Evolutionary conservation across 805 yeast species (phyloP), one percentile per base, ranked within the genome.

Genomic region (Metschnikowia sp.): DNA sequence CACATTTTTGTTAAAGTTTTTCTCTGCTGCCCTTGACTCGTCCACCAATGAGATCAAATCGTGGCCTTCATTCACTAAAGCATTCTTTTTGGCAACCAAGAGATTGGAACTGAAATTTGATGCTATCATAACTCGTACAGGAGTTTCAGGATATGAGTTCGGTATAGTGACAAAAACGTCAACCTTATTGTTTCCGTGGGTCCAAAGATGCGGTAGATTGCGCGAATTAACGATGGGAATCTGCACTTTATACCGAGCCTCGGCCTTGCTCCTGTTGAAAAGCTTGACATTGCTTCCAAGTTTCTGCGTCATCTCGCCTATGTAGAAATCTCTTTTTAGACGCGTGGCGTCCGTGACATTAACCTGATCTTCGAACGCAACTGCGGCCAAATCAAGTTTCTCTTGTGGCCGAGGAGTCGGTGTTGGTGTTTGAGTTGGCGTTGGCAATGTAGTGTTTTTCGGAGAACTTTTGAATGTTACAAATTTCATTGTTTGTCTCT

Each of bases 401-500:
- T 42, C 32, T 19, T 40, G 45, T 4, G 49, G 40, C 18, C 34
- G 31, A 11, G 36, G 28, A n/a, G 4, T n/a, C 10, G 40, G 34
- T 5, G 40, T 34, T 19, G 44, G 44, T 8, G 48, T 32, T 11
- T 36, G 32, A 6, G 43, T 3, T 10, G 50, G 42, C 3, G 41
- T 31, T 7, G 53, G 38, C 26, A 34, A 39, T 2, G 42, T 19
- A 6, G 36, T 42, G 1, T 49, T 31, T 18, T 33, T 40, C 9
- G 36, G 15, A 1, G 51, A 26, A 48, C 48, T 29, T 45, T 48
- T 59, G 53, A 56, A 55, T 11, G 72, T 75, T 30, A 84, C 83
- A 54, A 85, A 73, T 58, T 82, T 86, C 49, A 86, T 67, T 0
- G 88, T 82, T 19, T 77, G 79, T 37, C 76, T 74, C 55, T 82